Percentiles rank a stretch among this genome's conserved stretches.
These are phyloP conservation scores for Aspergillus udagawae DNA, from an alignment of 2,329 filamentous ascomycete species.

Conservation along the genomic window DNA sequence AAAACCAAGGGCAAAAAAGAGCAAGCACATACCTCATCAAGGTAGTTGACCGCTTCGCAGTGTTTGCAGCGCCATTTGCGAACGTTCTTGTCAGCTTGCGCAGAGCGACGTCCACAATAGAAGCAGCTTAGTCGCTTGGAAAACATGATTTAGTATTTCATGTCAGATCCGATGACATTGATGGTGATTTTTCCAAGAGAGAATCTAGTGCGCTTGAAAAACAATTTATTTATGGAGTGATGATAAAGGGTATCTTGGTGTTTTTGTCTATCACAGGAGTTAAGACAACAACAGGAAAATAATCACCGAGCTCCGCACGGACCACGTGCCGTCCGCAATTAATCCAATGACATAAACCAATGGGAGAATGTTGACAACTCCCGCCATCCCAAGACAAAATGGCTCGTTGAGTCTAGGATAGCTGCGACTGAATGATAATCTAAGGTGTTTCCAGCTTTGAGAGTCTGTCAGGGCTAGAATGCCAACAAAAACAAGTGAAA, in stretches of 20 bases:
- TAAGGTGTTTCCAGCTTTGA: neutral
- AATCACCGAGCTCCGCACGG: constrained; percentile 22
- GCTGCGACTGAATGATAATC: neutral
- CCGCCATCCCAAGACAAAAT: neutral
- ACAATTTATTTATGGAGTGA: neutral
- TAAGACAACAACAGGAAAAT: constrained; percentile 21
- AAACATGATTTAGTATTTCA: constrained; percentile 40
- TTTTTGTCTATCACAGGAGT: constrained; percentile 16
- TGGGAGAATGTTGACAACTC: neutral
- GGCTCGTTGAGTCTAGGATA: neutral
- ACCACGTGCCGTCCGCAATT: constrained; percentile 16
- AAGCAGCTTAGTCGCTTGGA: constrained; percentile 64
- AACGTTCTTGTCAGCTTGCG: constrained; percentile 56
- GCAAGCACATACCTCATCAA: constrained; percentile 66
- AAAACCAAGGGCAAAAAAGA: neutral
- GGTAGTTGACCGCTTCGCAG: constrained; percentile 84
- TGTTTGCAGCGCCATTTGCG: constrained; percentile 68
- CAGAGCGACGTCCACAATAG: constrained; percentile 72
- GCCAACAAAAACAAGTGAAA: neutral
- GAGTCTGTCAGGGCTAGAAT: neutral
- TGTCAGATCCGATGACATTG: constrained; percentile 10
- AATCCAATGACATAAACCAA: neutral
- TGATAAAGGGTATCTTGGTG: constrained; percentile 2
- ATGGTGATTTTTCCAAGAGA: constrained; percentile 11
- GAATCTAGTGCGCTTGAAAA: constrained; percentile 1